Evolutionary conservation across 1,139 yeast species (phyloP), one percentile per base, ranked within the genome.

Genomic region (Magnusiomyces magnusii): DNA sequence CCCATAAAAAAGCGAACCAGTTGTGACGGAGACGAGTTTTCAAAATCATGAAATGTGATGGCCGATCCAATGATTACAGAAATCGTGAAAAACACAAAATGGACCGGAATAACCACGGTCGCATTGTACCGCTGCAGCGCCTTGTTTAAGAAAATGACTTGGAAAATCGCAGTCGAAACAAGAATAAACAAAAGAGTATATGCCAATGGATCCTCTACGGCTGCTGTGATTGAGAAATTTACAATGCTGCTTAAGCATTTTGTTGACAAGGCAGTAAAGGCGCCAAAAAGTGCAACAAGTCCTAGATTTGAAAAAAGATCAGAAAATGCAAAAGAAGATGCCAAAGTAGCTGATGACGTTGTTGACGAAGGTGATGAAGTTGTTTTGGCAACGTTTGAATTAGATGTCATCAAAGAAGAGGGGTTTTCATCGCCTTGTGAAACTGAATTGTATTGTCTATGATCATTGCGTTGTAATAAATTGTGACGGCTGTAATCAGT

Each of bases 41-140:
- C 71, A 58, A 77, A 76, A 58, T 77, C 80, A 31, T 71, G 70
- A 61, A 75, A 77, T 3, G 75, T 69, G 9, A 75, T 64, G 23
- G 74, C 75, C 0, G 79, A 76, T 10, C 44, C 36, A 31, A 31
- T 31, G 13, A 31, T 31, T 13, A 31, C 36, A 7, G 36, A 31
- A 13, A 31, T 31, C 13, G 36, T 31, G 67, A 78, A 78, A 27
- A 76, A 70, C 10, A 74, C 78, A 66, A 78, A 78, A 63, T 78
- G 80, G 44, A 76, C 73, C 0, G 81, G 81, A 5, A 78, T 75
- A 2, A 78, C 81, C 10, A 73, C 69, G 28, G 79, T 76, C 2
- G 79, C 75, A 21, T 75, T 75, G 58, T 75, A 77, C 19, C 67
- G 64, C 47, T 70, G 70, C 51, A 78, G 67, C 1, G 78, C 75